phyloP scores from a whole-genome alignment of 2,329 filamentous ascomycete species.

The Colletotrichum ledebouriae region DNA sequence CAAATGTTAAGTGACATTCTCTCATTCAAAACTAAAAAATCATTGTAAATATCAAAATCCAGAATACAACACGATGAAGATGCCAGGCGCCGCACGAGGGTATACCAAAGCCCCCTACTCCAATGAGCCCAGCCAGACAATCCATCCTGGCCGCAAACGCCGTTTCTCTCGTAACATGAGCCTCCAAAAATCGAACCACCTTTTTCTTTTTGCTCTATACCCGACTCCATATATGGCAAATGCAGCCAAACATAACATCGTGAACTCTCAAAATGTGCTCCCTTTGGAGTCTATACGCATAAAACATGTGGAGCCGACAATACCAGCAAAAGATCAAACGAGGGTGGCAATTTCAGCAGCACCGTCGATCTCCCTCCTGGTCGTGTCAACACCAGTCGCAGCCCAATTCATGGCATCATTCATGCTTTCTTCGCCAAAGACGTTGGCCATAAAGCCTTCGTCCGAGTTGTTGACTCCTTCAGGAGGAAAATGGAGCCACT shows the following conservation, averaged over 20 bases:
- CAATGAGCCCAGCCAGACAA: conserved; percentile 27
- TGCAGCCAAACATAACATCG: conserved; percentile 24
- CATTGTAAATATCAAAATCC: conserved; percentile 16
- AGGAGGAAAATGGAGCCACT: conserved; percentile 70
- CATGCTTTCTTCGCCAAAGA: conserved; percentile 48
- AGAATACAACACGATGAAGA: not conserved
- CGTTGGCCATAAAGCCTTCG: conserved; percentile 53
- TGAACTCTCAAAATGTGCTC: conserved; percentile 18
- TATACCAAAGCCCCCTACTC: conserved; percentile 38
- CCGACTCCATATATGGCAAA: conserved; percentile 35
- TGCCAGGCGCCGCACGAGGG: conserved; percentile 37
- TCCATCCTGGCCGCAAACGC: conserved; percentile 28
- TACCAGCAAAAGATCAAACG: conserved; percentile 11
- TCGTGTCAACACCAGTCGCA: conserved; percentile 22
- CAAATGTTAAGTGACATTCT: not conserved
- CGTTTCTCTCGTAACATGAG: conserved; percentile 22
- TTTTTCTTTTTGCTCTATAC: conserved; percentile 33
- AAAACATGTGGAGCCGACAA: conserved; percentile 8
- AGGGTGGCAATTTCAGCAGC: conserved; percentile 26
- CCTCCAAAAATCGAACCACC: conserved; percentile 19
- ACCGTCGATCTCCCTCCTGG: conserved; percentile 26
- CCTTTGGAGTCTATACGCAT: conserved; percentile 25
- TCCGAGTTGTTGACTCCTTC: conserved; percentile 59
- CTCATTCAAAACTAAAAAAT: conserved; percentile 13
- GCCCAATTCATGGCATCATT: conserved; percentile 45